These are phyloP conservation scores for Bothia castanella DNA, from an alignment of 1,284 basidiomycete genomes.

Conservation along the genomic window DNA sequence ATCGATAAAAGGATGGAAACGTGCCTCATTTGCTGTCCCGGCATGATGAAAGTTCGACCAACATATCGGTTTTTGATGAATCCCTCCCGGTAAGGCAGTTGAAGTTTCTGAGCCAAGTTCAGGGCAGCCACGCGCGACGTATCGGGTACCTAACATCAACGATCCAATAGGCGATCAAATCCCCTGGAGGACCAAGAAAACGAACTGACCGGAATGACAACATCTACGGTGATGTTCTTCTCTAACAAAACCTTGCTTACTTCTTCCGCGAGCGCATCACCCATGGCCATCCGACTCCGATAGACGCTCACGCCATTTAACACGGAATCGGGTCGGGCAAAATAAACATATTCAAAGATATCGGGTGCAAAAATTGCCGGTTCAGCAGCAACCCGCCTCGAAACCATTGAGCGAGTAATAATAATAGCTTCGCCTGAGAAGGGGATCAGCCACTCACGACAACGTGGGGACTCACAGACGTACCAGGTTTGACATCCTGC, in stretches of 20 bases:
- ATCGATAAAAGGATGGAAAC: neutral
- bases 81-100: conserved; percentile 94
- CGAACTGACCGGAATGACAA: conserved; percentile 85
- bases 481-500: conserved; percentile 91
- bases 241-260: conserved; percentile 72
- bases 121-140: conserved; percentile 95
- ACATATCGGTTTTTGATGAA: conserved; percentile 99
- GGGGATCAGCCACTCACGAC: conserved; percentile 2
- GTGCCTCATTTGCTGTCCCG: conserved; percentile 89
- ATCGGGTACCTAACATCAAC: conserved; percentile 72
- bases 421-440: conserved; percentile 86
- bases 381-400: conserved; percentile 68
- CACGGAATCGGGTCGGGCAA: conserved; percentile 96
- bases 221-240: conserved; percentile 76
- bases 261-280: conserved; percentile 89
- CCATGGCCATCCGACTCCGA: conserved; percentile 98
- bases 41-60: conserved; percentile 99
- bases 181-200: neutral
- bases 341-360: conserved; percentile 99
- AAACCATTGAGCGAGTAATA: conserved; percentile 78
- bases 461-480: conserved; percentile 17
- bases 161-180: conserved; percentile 7
- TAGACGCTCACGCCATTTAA: conserved; percentile 98
- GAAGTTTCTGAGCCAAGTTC: conserved; percentile 89
- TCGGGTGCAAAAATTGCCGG: conserved; percentile 88